Conservation (phyloP, 2,329 filamentous ascomycete genomes). For the Simplicillium aogashimaense region DNA sequence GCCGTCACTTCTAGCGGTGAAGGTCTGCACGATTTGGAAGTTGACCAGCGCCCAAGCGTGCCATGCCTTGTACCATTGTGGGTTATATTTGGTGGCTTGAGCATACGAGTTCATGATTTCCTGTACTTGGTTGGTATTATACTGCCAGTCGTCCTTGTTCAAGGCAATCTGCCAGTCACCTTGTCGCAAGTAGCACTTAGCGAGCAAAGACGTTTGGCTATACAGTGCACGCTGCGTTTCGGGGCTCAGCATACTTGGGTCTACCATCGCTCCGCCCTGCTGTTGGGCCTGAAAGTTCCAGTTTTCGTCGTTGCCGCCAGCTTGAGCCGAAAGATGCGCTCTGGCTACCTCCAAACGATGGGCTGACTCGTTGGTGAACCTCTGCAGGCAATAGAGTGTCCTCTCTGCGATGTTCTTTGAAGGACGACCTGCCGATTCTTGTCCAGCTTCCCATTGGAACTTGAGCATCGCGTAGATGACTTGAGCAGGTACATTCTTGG, state of each 20-base stretch:
- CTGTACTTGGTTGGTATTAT: constrained; percentile 70
- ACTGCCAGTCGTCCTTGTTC: constrained; percentile 81
- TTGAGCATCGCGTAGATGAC: constrained; percentile 97
- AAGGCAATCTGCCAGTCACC: constrained; percentile 90
- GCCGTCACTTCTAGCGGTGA: constrained; percentile 57
- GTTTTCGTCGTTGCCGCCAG: constrained; percentile 33
- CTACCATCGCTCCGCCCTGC: constrained; percentile 13
- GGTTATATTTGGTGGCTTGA: constrained; percentile 87
- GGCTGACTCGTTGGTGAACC: constrained; percentile 51
- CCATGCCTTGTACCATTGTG: constrained; percentile 98
- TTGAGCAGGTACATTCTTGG: constrained; percentile 53
- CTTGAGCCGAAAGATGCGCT: constrained; percentile 37
- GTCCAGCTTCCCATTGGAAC: constrained; percentile 85
- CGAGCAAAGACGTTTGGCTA: constrained; percentile 63
- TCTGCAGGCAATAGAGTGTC: constrained; percentile 47
- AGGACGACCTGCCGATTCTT: constrained; percentile 36
- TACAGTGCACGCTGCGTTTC: constrained; percentile 42
- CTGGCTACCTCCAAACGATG: constrained; percentile 42
- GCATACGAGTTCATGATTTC: constrained; percentile 88
- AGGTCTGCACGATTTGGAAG: constrained; percentile 89
- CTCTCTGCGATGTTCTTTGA: constrained; percentile 38
- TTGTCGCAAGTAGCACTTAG: constrained; percentile 92
- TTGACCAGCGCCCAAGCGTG: constrained; percentile 97
- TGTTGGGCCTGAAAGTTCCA: constrained; percentile 37
- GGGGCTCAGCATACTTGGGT: constrained; percentile 33